These are phyloP conservation scores for Podaxis rugospora DNA, from an alignment of 768 basidiomycete species.

Conservation along the genomic window DNA sequence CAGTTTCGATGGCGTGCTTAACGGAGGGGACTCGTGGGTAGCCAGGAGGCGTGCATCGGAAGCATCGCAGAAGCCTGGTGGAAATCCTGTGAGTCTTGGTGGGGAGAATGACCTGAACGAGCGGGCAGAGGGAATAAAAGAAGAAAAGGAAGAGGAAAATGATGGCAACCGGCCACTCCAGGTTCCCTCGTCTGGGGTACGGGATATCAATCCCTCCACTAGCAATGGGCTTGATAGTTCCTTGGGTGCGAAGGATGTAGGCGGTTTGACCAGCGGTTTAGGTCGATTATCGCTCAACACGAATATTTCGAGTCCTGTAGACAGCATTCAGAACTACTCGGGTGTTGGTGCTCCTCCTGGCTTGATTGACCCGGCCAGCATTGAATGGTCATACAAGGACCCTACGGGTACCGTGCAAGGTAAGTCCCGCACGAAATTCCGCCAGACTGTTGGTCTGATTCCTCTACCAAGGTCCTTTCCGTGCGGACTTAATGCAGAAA, in stretches of 20 bases:
- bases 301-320: constrained; percentile 1
- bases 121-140: constrained; percentile 48
- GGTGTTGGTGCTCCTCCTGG: constrained; percentile 38
- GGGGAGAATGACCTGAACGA: constrained; percentile 34
- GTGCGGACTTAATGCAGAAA: constrained; percentile 86
- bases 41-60: constrained; percentile 62
- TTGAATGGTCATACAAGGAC: constrained; percentile 93
- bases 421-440: constrained; percentile 20
- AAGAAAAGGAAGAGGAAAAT: constrained; percentile 50
- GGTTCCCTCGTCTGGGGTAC: constrained; percentile 4
- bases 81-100: constrained; percentile 30
- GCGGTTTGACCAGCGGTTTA: neutral
- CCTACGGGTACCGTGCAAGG: constrained; percentile 92
- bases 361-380: constrained; percentile 46
- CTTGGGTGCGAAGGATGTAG: neutral
- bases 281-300: constrained; percentile 10
- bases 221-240: constrained; percentile 1
- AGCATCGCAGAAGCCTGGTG: constrained; percentile 38
- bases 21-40: constrained; percentile 64
- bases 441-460: constrained; percentile 10
- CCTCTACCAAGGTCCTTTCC: constrained; percentile 70
- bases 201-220: neutral
- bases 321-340: constrained; percentile 3
- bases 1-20: constrained; percentile 72
- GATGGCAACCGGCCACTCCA: constrained; percentile 12